Conservation (phyloP, 768 basidiomycete species). For the Macrolepiota dolichaula region DNA sequence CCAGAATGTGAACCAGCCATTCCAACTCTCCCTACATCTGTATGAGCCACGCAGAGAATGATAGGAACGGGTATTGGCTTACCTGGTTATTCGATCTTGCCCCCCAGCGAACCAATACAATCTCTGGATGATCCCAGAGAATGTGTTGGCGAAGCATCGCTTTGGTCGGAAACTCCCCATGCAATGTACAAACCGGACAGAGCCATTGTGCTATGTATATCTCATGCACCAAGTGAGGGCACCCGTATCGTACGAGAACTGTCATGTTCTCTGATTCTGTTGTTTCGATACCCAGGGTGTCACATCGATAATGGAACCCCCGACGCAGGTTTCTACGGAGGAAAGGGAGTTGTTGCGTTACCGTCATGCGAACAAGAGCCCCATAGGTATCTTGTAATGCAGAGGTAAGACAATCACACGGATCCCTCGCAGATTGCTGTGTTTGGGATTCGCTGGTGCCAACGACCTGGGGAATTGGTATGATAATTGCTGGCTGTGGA, state of each 20-base stretch:
- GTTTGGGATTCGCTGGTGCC: too few species aligned
- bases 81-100: not conserved
- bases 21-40: too few species aligned
- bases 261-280: not conserved
- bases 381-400: not conserved
- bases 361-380: not conserved
- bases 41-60: too few species aligned
- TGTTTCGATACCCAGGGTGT: not conserved
- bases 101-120: not conserved
- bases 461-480: conserved; percentile 12
- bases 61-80: too few species aligned
- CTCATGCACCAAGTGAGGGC: not conserved
- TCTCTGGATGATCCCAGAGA: conserved; percentile 9
- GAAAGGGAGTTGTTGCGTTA: conserved; percentile 2
- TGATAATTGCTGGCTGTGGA: conserved; percentile 7
- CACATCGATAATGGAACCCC: conserved; percentile 10
- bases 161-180: conserved; percentile 2
- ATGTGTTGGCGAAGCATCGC: not conserved
- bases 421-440: too few species aligned
- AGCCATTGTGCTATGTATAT: not conserved
- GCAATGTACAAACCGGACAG: conserved; percentile 10
- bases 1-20: too few species aligned
- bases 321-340: conserved; percentile 1
- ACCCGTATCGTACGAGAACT: not conserved
- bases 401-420: not conserved